A percentile compares a stretch with the other conserved stretches of the same genome.
Evolutionary conservation across 2,329 filamentous ascomycete species (phyloP).

Genomic region (Cytospora chrysosperma): DNA sequence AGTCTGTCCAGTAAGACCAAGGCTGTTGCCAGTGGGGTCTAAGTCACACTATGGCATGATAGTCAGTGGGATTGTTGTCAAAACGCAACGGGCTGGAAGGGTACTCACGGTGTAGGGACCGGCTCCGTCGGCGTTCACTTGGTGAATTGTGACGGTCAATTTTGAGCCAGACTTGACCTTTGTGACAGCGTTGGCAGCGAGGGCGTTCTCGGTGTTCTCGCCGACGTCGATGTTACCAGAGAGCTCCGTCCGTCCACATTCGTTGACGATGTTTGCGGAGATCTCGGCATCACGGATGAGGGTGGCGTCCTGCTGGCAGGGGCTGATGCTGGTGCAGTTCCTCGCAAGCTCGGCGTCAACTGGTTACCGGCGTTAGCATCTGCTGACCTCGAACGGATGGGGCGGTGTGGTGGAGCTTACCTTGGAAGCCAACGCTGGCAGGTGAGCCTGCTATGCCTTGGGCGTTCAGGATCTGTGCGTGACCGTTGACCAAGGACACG

Average conservation of each 20-base stretch:
- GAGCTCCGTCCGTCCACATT: constrained; percentile 62
- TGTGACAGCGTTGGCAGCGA: constrained; percentile 46
- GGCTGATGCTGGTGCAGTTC: constrained; percentile 62
- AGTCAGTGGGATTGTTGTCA: not conserved
- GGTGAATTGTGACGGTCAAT: constrained; percentile 46
- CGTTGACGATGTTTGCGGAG: constrained; percentile 51
- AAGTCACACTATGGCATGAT: constrained; percentile 41
- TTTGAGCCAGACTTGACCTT: constrained; percentile 44
- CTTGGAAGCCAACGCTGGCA: constrained; percentile 49
- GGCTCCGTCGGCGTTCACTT: constrained; percentile 49
- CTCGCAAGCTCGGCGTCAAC: constrained; percentile 56
- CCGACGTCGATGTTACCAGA: constrained; percentile 59
- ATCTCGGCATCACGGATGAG: constrained; percentile 61
- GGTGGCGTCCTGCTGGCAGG: constrained; percentile 65
- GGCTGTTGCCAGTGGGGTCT: constrained; percentile 44
- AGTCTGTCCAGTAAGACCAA: constrained; percentile 34
- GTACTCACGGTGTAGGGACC: constrained; percentile 42
- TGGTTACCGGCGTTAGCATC: constrained; percentile 25
- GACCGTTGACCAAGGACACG: constrained; percentile 39
- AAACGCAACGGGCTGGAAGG: not conserved
- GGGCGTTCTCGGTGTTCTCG: constrained; percentile 50
- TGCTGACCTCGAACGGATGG: not conserved
- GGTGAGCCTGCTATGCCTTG: constrained; percentile 48
- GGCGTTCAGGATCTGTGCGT: constrained; percentile 48
- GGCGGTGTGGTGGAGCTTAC: constrained; percentile 30